Percentiles rank a stretch among this genome's conserved stretches.
Conservation (phyloP, 2,329 filamentous ascomycete genomes). For the Sclerotinia subarctica region DNA sequence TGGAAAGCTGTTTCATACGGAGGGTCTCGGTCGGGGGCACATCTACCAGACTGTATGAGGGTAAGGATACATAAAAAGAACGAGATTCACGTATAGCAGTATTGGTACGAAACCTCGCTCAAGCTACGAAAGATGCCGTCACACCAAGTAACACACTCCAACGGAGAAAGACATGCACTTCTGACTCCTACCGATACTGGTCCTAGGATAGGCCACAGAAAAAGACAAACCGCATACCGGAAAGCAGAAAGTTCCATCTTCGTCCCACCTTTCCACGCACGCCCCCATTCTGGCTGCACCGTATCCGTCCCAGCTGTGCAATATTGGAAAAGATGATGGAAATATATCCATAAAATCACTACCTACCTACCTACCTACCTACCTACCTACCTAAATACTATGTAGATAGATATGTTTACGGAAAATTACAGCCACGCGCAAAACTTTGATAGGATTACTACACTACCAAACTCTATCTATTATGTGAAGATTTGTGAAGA, state of each 20-base stretch:
- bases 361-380: too few species aligned
- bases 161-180: too few species aligned
- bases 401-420: not conserved
- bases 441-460: too few species aligned
- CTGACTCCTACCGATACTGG: not conserved
- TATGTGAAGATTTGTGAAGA: too few species aligned
- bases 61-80: not conserved
- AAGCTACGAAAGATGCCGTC: not conserved
- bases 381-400: not conserved
- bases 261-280: too few species aligned
- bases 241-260: not conserved
- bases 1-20: not conserved
- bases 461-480: too few species aligned
- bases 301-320: not conserved
- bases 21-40: not conserved
- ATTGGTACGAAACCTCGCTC: too few species aligned
- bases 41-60: not conserved
- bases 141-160: not conserved
- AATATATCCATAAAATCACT: not conserved
- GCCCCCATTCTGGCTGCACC: not conserved
- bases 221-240: not conserved
- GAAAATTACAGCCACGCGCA: too few species aligned
- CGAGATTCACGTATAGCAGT: not conserved
- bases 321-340: not conserved
- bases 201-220: not conserved